Evolutionary conservation across 2,329 filamentous ascomycete species (phyloP), one percentile per base, ranked within the genome.

Genomic region (Pseudogymnoascus sp.): DNA sequence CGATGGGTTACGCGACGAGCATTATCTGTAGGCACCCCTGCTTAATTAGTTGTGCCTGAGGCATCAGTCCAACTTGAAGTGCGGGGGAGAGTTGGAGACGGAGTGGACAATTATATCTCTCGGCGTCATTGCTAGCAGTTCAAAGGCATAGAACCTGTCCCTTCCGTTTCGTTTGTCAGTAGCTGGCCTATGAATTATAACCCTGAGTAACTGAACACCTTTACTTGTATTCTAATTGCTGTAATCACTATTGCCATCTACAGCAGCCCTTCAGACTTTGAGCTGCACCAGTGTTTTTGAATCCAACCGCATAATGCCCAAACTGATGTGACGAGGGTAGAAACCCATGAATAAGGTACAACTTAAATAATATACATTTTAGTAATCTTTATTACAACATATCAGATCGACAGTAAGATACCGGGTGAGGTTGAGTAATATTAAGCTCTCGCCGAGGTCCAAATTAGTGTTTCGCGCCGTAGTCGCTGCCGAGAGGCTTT

Each of bases 31-130:
- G 29, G 17, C 50, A 56, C 50, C 50, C 29, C 29, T 56, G 50
- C 46, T 56, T 56, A 56, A 56, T 56, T 56, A 56, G n/a, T 35
- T 56, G 9, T 56, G 50, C 50, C 50, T 56, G 29, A 56, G 50
- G 50, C 6, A 56, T 15, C 10, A 4, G 35, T 0, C 1, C 9
- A 9, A 1, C n/a, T 33, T 0, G 17, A 56, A 56, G 29, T 33
- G 50, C 29, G 50, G 50, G 50, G 50, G 29, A 56, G 50, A 56
- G 29, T 56, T 56, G 46, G 46, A 53, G 46, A 53, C n/a, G 26
- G 26, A 33, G 46, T 13, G 46, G 46, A 56, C 46, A 26, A n/a
- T n/a, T n/a, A n/a, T n/a, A n/a, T n/a, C n/a, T n/a, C n/a, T n/a
- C n/a, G n/a, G n/a, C n/a, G n/a, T n/a, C n/a, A n/a, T n/a, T n/a